phyloP scores from a whole-genome alignment of 768 basidiomycete species.

The Russula foetens region DNA sequence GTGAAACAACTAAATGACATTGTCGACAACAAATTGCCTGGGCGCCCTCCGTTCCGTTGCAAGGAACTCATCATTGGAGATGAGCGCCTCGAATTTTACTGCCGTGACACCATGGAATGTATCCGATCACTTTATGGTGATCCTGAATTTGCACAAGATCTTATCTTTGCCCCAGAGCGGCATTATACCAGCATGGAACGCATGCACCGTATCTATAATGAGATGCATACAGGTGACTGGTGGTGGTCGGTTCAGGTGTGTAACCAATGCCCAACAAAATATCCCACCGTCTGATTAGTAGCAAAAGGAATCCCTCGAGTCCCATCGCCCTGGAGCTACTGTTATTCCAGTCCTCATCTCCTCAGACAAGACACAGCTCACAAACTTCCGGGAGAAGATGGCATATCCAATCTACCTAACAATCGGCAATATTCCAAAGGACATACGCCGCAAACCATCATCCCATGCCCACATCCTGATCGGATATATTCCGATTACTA shows the following conservation, averaged over 20 bases:
- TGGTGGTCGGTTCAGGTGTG: slow-evolving; percentile 7
- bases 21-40: neutral
- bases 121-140: too few species aligned
- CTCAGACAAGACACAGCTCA: too few species aligned
- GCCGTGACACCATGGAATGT: neutral
- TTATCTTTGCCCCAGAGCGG: too few species aligned
- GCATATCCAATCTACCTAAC: slow-evolving; percentile 18
- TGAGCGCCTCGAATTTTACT: neutral
- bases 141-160: too few species aligned
- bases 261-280: neutral
- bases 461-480: too few species aligned
- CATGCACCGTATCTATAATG: too few species aligned
- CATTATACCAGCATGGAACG: too few species aligned
- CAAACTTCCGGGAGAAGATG: neutral
- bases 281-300: neutral
- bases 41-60: neutral
- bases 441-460: too few species aligned
- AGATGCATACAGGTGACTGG: neutral
- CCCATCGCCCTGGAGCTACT: too few species aligned
- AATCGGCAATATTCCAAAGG: slow-evolving; percentile 20
- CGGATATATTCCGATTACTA: slow-evolving; percentile 15
- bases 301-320: neutral
- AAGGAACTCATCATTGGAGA: neutral
- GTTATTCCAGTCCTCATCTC: too few species aligned
- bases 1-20: neutral